Conservation (phyloP, 176 grass and related monocot genomes). For the Oryza meridionalis region DNA sequence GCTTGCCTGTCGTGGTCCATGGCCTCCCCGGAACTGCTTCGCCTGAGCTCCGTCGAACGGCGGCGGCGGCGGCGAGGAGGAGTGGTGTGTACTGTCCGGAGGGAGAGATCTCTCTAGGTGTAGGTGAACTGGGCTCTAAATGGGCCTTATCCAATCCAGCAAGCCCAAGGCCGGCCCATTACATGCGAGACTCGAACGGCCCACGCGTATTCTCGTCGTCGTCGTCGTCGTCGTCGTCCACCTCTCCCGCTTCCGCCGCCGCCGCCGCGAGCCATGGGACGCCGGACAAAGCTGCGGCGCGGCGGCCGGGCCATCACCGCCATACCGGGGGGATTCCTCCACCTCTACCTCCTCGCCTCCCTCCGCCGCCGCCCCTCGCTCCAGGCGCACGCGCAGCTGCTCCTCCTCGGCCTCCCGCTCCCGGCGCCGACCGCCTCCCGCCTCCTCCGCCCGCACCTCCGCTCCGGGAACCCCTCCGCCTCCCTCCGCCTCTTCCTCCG, state of each 20-base stretch:
- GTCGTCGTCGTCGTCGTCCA: not conserved
- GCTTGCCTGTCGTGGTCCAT: constrained; percentile 54
- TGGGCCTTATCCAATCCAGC: constrained; percentile 2
- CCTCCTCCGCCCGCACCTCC: constrained; percentile 61
- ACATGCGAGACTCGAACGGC: not conserved
- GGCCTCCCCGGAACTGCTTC: not conserved
- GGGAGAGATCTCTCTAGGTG: not conserved
- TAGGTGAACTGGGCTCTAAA: not conserved
- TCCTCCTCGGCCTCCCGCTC: constrained; percentile 55
- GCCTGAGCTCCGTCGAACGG: constrained; percentile 10
- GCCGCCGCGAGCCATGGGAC: constrained; percentile 31
- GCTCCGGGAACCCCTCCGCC: constrained; percentile 40
- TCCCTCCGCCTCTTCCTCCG: constrained; percentile 45
- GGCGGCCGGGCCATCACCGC: constrained; percentile 19
- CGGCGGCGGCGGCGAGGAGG: not conserved
- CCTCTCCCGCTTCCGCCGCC: not conserved
- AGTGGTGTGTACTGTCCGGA: not conserved
- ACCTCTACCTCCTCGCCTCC: constrained; percentile 47
- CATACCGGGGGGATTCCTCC: constrained; percentile 50
- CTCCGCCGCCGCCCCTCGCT: constrained; percentile 45
- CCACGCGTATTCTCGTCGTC: not conserved
- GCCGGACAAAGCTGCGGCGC: constrained; percentile 35
- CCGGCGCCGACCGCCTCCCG: constrained; percentile 39
- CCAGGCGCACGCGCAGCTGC: constrained; percentile 55
- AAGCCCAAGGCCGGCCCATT: not conserved